A percentile compares a stretch with the other conserved stretches of the same genome.
Conservation (phyloP, 2,329 filamentous ascomycete species). For the Colletotrichum cuscutae region DNA sequence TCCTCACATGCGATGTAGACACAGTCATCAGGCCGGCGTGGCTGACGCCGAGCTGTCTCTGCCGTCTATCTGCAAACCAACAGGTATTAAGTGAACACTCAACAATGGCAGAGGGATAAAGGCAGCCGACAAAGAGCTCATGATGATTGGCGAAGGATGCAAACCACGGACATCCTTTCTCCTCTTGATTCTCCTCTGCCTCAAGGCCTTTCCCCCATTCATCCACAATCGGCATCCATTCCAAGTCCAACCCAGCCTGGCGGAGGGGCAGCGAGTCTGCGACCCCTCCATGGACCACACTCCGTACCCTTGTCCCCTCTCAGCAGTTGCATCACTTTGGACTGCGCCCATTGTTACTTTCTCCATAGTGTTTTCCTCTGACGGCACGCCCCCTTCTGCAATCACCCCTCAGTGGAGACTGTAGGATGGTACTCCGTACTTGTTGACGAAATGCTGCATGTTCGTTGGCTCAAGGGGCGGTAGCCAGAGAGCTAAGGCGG, state of each 20-base stretch:
- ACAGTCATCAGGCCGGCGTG: neutral
- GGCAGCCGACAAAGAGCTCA: neutral
- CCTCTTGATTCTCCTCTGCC: slow-evolving; percentile 6
- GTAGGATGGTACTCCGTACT: slow-evolving; percentile 14
- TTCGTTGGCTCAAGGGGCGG: slow-evolving; percentile 20
- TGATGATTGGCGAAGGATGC: slow-evolving; percentile 1
- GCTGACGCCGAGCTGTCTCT: neutral
- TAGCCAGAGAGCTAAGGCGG: slow-evolving; percentile 25
- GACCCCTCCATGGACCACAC: neutral
- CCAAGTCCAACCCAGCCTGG: slow-evolving; percentile 15
- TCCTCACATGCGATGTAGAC: neutral
- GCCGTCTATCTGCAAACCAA: neutral
- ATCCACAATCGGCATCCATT: slow-evolving; percentile 27
- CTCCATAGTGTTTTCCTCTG: neutral
- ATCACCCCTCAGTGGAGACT: neutral
- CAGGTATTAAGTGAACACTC: neutral
- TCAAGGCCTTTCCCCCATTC: slow-evolving; percentile 20
- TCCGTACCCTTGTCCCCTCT: neutral
- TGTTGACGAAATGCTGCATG: slow-evolving; percentile 21
- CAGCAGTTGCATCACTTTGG: neutral
- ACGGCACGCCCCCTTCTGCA: neutral
- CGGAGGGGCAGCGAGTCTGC: slow-evolving; percentile 1
- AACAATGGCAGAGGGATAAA: neutral
- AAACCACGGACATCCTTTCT: neutral
- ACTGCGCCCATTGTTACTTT: neutral